Conservation (phyloP, 768 basidiomycete species). For the Lyophyllum atratum region DNA sequence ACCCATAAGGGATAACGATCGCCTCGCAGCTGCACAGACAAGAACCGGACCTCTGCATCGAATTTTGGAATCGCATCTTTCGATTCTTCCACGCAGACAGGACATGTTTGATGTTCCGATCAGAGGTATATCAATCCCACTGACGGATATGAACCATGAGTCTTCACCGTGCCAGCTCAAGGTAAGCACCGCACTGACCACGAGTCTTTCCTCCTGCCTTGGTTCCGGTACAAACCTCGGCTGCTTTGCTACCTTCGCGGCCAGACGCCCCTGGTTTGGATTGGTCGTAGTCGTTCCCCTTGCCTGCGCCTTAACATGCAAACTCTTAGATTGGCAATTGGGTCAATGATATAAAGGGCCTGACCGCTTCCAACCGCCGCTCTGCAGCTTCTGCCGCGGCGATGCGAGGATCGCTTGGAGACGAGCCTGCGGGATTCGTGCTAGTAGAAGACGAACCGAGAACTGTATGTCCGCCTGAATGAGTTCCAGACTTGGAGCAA, state of each 20-base stretch:
- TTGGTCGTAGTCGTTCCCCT: constrained; percentile 45
- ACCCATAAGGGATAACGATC: neutral
- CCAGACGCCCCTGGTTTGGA: constrained; percentile 50
- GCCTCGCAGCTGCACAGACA: neutral
- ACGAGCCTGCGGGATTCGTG: constrained; percentile 28
- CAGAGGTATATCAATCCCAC: constrained; percentile 21
- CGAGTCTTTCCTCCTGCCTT: constrained; percentile 29
- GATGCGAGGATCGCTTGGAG: constrained; percentile 44
- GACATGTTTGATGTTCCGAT: neutral
- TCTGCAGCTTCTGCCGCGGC: constrained; percentile 68
- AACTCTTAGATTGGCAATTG: constrained; percentile 16
- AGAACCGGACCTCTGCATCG: neutral
- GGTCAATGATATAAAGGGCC: constrained; percentile 23
- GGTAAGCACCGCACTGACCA: constrained; percentile 23
- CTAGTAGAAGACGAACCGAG: constrained; percentile 38
- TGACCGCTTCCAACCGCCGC: constrained; percentile 56
- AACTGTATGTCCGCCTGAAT: constrained; percentile 51
- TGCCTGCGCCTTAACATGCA: constrained; percentile 38
- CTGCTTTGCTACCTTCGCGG: constrained; percentile 42
- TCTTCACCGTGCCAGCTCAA: neutral
- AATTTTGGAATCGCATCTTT: neutral
- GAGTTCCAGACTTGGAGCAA: constrained; percentile 50
- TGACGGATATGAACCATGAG: constrained; percentile 13
- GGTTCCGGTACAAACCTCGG: constrained; percentile 36
- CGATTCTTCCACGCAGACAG: neutral